phyloP scores from a whole-genome alignment of 495 filamentous ascomycete genomes.

The Aspergillus incahuasiensis region DNA sequence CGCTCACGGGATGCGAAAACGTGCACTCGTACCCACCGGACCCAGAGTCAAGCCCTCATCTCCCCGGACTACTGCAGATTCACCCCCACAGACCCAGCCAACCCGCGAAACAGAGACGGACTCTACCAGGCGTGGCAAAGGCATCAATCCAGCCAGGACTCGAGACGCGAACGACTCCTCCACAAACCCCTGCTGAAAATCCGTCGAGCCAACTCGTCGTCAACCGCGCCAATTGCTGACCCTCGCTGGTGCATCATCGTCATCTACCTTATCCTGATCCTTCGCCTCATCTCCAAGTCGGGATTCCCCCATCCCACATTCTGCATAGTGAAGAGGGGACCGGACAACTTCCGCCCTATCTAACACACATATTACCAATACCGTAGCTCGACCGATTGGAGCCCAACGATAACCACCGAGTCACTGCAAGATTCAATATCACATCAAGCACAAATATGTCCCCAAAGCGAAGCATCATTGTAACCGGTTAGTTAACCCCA shows the following conservation, averaged over 20 bases:
- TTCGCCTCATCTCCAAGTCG: conserved; percentile 8
- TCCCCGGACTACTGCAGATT: conserved; percentile 1
- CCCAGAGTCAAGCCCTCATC: not conserved
- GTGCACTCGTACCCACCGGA: not conserved
- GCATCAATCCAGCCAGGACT: not conserved
- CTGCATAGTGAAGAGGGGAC: not conserved
- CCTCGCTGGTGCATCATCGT: not conserved
- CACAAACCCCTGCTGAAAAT: not conserved
- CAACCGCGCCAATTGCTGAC: not conserved
- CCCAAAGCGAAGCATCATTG: conserved; percentile 19
- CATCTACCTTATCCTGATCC: not conserved
- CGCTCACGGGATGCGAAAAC: not conserved
- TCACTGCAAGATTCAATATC: not conserved
- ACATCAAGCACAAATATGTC: conserved; percentile 14
- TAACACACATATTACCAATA: not conserved
- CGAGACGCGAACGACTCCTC: not conserved
- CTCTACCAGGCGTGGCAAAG: not conserved
- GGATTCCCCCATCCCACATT: conserved; percentile 27
- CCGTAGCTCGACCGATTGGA: not conserved
- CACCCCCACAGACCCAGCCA: not conserved
- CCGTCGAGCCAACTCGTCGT: not conserved
- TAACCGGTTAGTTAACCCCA: conserved; percentile 20
- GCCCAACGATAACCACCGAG: not conserved
- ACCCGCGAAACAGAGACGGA: not conserved
- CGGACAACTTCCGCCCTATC: conserved; percentile 4